Percentiles rank a stretch among this genome's conserved stretches.
phyloP scores from a whole-genome alignment of 192 early-diverging fungal species.

The Backusella macrospora region DNA sequence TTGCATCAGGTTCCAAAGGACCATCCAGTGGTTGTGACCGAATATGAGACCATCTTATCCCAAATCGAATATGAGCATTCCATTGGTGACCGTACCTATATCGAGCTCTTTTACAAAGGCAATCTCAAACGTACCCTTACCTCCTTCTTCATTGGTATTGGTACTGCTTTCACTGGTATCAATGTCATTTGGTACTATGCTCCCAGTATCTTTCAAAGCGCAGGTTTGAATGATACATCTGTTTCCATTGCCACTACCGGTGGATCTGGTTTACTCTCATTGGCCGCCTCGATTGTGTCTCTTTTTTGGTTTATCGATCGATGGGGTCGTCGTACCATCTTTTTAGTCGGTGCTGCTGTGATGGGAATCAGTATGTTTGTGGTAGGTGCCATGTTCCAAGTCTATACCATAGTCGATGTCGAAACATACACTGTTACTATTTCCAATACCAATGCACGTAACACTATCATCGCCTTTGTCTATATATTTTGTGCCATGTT shows the following conservation, averaged over 20 bases:
- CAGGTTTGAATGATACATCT: constrained; percentile 31
- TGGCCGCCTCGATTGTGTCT: constrained; percentile 30
- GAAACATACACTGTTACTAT: constrained; percentile 18
- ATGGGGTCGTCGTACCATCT: constrained; percentile 76
- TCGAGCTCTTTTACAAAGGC: constrained; percentile 58
- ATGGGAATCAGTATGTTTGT: constrained; percentile 69
- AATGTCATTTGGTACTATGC: constrained; percentile 42
- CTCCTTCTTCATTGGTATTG: constrained; percentile 57
- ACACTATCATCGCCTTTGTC: constrained; percentile 41
- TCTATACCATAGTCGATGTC: constrained; percentile 22
- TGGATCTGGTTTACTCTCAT: constrained; percentile 22
- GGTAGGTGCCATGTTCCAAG: constrained; percentile 52
- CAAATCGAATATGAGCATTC: constrained; percentile 65
- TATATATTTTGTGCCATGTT: constrained; percentile 40
- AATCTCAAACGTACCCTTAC: constrained; percentile 64
- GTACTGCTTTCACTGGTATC: constrained; percentile 35
- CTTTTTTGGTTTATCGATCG: constrained; percentile 66
- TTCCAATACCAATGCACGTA: constrained; percentile 20
- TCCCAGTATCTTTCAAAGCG: constrained; percentile 37
- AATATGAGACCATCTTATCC: constrained; percentile 70
- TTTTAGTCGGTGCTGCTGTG: constrained; percentile 69
- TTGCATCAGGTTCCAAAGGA: constrained; percentile 62
- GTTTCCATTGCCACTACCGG: constrained; percentile 40
- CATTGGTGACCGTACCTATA: constrained; percentile 61
- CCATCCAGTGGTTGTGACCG: constrained; percentile 56